Base-by-base conservation (phyloP, 2,329 filamentous ascomycete genomes). In the Colletotrichum sublineola region DNA sequence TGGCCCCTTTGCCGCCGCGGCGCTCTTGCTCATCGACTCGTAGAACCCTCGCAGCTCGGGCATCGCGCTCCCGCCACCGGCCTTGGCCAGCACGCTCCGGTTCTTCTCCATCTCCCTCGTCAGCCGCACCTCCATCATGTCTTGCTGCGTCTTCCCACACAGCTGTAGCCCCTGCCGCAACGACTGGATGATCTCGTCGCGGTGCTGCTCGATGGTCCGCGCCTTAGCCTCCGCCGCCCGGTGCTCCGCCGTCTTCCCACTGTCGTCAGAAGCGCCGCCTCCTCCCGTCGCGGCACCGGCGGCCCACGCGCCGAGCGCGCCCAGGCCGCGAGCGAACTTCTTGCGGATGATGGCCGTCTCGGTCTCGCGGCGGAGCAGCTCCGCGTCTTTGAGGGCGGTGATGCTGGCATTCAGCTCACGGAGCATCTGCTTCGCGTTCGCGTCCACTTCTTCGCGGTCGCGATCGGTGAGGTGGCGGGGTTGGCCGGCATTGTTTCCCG, bases 111-210 rank as follows among this genome's bases (percentile, higher is more conserved):
- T 87, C 80, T 97, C 94, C 67, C 96, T 87, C 78, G 91, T 91
- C 76, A 98, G 86, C 77, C 96, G 86, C 78, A 94, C 93, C 84
- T 97, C 95, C 88, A 98, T 97, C 94, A 98, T 98, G 63, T 88
- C 89, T 77, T 94, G 91, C 84, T 98, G 96, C 74, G 92, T 90
- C 77, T 90, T 88, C 53, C 93, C 92, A 68, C 92, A 95, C 75
- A 90, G 87, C 82, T 96, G 93, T 74, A 98, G 83, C 77, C 90
- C 88, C 79, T 92, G 88, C 74, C 93, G 88, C 77, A 99, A 80
- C 76, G 92, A 95, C 91, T 93, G 96, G 14, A 98, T 84, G 57
- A 99, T 90, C 74, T 92, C 92, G 78, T 97, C 95, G 64, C 95
- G 86, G 76, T 97, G 93, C 62, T 89, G 87, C 63, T 88, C 91